Base-by-base conservation (phyloP, 345 rosid species). In the Boechera retrofracta region DNA sequence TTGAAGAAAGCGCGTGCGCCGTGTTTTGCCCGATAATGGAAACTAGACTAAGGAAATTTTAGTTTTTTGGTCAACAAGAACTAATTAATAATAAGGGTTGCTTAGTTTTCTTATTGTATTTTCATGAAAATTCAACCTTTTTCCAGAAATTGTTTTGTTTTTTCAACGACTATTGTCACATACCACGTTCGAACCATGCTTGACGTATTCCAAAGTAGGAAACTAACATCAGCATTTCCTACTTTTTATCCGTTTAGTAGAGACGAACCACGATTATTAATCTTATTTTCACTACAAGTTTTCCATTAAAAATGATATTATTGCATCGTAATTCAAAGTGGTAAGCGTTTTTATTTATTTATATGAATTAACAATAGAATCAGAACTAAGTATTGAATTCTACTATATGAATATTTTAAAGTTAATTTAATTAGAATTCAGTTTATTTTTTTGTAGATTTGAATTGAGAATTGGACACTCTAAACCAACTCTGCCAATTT, bases 1-100 rank as follows among this genome's bases (percentile, higher is more conserved):
- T 12, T 4, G 4, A 1, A n/a, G 64, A 61, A 69, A 69, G 62
- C 80, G 80, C 80, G 75, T 77, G 49, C 64, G 70, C 80, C 80
- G 71, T 70, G 80, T 36, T 62, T 32, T 35, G 15, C 58, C 64
- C 57, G 69, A 42, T 31, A 11, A 32, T 21, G 49, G 31, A 75
- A 67, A 56, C 66, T 33, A 16, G n/a, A 49, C 39, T 15, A 3
- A 60, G 18, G 35, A n/a, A 42, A 15, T 16, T 32, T 57, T 6
- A 0, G 11, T 68, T 41, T 42, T 38, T 44, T 18, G 56, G 67
- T 57, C 67, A 59, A 71, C 47, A 21, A 33, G 0, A 32, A 45
- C 3, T 42, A 60, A 38, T 21, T 21, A 21, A 21, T 21, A 7
- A 13, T 26, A 35, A 33, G 5, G 24, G 24, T 21, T 21, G 24